A percentile compares a stretch with the other conserved stretches of the same genome.
phyloP scores from a whole-genome alignment of 805 yeast species.

The Metschnikowia lachancei region DNA sequence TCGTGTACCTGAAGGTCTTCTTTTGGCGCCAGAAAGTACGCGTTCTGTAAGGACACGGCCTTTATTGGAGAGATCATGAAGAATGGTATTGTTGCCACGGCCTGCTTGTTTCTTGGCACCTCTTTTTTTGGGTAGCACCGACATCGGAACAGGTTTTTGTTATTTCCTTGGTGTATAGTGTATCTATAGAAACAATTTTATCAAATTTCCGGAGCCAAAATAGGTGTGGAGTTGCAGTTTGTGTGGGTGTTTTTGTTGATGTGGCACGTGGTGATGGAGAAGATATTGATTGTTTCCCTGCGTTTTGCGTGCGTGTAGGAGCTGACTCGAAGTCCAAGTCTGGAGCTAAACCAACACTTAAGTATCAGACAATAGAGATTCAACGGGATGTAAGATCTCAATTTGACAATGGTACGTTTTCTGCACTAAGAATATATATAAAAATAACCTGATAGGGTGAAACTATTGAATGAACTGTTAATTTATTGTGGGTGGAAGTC shows the following conservation, averaged over 20 bases:
- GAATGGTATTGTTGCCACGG: slow-evolving; percentile 19
- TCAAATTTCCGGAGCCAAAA: too few species aligned
- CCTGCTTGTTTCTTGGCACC: slow-evolving; percentile 12
- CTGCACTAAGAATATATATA: too few species aligned
- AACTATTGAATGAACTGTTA: too few species aligned
- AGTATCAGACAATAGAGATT: too few species aligned
- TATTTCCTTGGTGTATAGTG: neutral
- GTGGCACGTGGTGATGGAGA: slow-evolving; percentile 1
- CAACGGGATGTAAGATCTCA: too few species aligned
- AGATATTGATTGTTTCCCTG: neutral
- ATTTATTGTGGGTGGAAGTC: too few species aligned
- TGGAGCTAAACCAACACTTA: too few species aligned
- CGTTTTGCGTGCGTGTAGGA: neutral
- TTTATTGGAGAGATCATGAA: slow-evolving; percentile 29
- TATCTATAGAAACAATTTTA: too few species aligned
- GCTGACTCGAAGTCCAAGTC: neutral
- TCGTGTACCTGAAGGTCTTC: slow-evolving; percentile 23
- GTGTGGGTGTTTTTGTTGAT: neutral
- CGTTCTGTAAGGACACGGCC: slow-evolving; percentile 31
- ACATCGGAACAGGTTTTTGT: slow-evolving; percentile 1
- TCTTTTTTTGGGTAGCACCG: slow-evolving; percentile 29
- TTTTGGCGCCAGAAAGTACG: slow-evolving; percentile 18
- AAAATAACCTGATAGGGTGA: too few species aligned
- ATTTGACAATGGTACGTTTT: too few species aligned
- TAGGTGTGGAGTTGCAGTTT: too few species aligned